Evolutionary conservation across 169 alveolate species (phyloP).

Genomic region (Plasmodium blacklocki): DNA sequence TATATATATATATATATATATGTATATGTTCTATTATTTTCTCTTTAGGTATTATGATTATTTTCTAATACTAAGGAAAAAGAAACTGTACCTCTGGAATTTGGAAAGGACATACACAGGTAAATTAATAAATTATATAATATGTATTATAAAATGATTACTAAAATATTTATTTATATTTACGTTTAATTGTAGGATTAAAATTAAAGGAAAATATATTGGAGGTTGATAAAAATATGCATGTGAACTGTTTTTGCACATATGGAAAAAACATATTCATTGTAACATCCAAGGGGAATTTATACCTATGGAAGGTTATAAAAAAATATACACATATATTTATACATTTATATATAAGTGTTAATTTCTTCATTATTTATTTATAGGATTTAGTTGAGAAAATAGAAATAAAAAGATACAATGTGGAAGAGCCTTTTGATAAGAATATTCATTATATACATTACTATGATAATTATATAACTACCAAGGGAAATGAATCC

Average conservation of each 20-base stretch:
- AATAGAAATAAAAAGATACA: conserved; percentile 5
- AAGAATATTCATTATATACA: conserved; percentile 20
- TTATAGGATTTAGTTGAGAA: conserved; percentile 37
- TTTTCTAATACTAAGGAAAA: conserved; percentile 38
- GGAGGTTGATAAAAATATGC: conserved; percentile 32
- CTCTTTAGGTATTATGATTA: conserved; percentile 44
- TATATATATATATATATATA: neutral
- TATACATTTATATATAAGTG: neutral
- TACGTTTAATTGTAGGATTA: conserved; percentile 15
- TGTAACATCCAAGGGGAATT: conserved; percentile 36
- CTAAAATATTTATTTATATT: neutral
- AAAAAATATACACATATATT: neutral
- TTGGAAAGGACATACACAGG: conserved; percentile 62
- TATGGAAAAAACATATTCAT: conserved; percentile 26
- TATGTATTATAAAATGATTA: too few relatives aligned
- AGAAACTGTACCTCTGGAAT: conserved; percentile 44
- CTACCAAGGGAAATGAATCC: conserved; percentile 44
- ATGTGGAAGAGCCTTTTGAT: conserved; percentile 2
- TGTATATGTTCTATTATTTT: neutral
- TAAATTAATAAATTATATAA: neutral
- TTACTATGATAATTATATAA: conserved; percentile 38
- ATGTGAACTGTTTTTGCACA: conserved; percentile 35
- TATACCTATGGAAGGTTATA: conserved; percentile 27
- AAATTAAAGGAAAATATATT: conserved; percentile 40
- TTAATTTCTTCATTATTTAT: neutral